Evolutionary conservation across 75 land plant species (phyloP), one percentile per base, ranked within the genome.

Genomic region (Azolla pinnata): DNA sequence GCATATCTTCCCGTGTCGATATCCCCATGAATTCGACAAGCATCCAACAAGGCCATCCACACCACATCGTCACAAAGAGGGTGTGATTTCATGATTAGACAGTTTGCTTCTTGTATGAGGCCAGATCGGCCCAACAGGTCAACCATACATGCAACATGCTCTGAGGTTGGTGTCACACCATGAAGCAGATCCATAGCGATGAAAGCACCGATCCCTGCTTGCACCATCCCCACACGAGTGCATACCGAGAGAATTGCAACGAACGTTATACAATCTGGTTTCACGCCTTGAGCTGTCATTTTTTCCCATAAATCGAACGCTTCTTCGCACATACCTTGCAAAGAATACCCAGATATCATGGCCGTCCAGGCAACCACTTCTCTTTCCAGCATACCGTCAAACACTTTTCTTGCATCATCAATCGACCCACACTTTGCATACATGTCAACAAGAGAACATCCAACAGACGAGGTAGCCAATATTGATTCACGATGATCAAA

Each of bases 41-140:
- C 4, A 46, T 46, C 49, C 17, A 46, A 23, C 49, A 46, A 17
- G 3, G 21, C 49, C 49, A 46, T 46, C 49, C 49, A 46, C 17
- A 46, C 49, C 2, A 46, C 49, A 3, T 3, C 49, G 21, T 46
- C 49, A n/a, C n/a, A n/a, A n/a, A n/a, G n/a, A n/a, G 4, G 14
- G 12, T 46, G 4, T 23, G 2, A 46, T 46, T 46, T 54, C 12
- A 4, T 2, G 14, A 54, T 2, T 1, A 54, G 24, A 9, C 16
- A 16, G 2, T 59, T 31, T 32, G 61, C 61, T 1, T 31, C 44
- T 2, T 5, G 25, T 21, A 59, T 18, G 18, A 32, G 54, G 18
- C 61, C 61, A 33, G 61, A 46, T n/a, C 44, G 61, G 14, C 33
- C 61, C 17, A 59, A 46, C 27, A 59, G 17, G 31, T 59, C 44